Evolutionary conservation across 768 basidiomycete genomes (phyloP).

Genomic region (Tulasnella sp.): DNA sequence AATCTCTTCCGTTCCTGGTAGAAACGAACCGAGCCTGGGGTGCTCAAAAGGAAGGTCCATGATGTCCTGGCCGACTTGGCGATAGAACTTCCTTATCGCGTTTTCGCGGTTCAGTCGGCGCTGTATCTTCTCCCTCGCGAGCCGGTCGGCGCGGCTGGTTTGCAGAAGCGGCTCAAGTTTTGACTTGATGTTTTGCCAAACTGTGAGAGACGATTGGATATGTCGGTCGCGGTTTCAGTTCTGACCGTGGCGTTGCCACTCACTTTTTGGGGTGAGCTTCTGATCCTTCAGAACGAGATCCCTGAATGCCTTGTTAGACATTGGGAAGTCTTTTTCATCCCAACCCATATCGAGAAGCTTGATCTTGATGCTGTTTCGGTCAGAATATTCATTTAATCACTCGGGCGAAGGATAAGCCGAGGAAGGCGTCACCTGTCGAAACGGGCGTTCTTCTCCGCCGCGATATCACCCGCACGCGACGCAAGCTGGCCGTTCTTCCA

Average conservation of each 20-base stretch:
- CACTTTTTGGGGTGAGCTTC: neutral
- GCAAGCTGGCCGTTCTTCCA: neutral
- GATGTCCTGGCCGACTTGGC: neutral
- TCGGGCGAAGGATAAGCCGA: neutral
- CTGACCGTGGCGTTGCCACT: neutral
- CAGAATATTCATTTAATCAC: neutral
- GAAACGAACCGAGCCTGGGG: neutral
- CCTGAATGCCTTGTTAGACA: neutral
- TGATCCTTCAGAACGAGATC: neutral
- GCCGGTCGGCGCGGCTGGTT: neutral
- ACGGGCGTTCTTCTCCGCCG: neutral
- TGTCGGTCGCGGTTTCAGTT: too few relatives aligned
- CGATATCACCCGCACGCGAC: neutral
- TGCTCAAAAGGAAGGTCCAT: neutral
- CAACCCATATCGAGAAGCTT: neutral
- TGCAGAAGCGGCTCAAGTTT: neutral
- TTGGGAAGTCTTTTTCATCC: constrained; percentile 1
- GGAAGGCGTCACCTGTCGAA: neutral
- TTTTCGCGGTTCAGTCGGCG: neutral
- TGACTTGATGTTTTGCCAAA: neutral
- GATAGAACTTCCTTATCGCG: neutral
- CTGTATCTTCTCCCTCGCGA: neutral
- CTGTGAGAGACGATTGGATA: too few relatives aligned
- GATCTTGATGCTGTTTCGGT: neutral
- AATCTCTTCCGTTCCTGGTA: neutral